These are phyloP conservation scores for Naganishia sp. DNA, from an alignment of 1,284 basidiomycete species.

Conservation along the genomic window DNA sequence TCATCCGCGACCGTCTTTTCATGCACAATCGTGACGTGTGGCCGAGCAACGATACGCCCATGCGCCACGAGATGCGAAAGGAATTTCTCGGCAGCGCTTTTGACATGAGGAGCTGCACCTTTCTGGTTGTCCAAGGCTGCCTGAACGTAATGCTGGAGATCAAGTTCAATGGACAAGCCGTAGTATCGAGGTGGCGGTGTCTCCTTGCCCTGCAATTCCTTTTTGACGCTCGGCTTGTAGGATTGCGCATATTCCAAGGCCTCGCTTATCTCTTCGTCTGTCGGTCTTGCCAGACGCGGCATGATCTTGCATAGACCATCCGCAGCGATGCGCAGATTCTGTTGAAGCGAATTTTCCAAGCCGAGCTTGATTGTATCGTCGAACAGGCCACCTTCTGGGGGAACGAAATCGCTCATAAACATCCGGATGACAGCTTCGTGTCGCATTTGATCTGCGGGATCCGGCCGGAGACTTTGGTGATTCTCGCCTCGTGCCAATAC, in stretches of 20 bases:
- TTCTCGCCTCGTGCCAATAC: slow-evolving; percentile 72
- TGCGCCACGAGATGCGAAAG: slow-evolving; percentile 61
- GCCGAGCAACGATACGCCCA: slow-evolving; percentile 62
- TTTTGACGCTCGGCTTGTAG: slow-evolving; percentile 50
- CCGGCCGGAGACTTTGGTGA: slow-evolving; percentile 76
- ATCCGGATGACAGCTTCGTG: slow-evolving; percentile 81
- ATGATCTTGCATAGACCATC: slow-evolving; percentile 60
- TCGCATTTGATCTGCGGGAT: slow-evolving; percentile 56
- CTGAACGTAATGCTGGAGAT: slow-evolving; percentile 61
- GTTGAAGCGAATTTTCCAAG: slow-evolving; percentile 61
- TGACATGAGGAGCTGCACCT: slow-evolving; percentile 39
- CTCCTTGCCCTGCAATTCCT: slow-evolving; percentile 52
- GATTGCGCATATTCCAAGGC: slow-evolving; percentile 60
- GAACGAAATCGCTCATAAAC: slow-evolving; percentile 70
- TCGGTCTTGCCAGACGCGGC: slow-evolving; percentile 59
- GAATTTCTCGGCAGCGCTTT: slow-evolving; percentile 54
- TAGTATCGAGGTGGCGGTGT: slow-evolving; percentile 64
- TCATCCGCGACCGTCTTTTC: slow-evolving; percentile 59
- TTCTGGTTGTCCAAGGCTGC: slow-evolving; percentile 40
- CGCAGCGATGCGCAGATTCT: slow-evolving; percentile 63
- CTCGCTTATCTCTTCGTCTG: slow-evolving; percentile 61
- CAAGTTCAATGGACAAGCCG: slow-evolving; percentile 71
- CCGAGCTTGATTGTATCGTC: slow-evolving; percentile 69
- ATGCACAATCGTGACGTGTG: slow-evolving; percentile 89
- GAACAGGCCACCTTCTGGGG: slow-evolving; percentile 66